Percentiles rank a stretch among this genome's conserved stretches.
Conservation (phyloP, 805 yeast genomes). For the Candida krabiensis region DNA sequence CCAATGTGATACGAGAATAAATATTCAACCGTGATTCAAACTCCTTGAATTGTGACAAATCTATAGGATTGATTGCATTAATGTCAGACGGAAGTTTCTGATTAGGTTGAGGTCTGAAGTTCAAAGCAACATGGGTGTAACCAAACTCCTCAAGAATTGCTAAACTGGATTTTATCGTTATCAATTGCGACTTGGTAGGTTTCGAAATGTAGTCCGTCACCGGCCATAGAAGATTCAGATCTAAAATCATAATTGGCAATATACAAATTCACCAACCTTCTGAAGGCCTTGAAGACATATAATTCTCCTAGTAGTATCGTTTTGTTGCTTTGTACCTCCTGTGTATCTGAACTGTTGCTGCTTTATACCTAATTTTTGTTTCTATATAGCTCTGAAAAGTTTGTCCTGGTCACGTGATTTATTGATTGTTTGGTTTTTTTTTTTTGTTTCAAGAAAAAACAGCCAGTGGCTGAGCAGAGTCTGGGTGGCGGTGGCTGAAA, state of each 20-base stretch:
- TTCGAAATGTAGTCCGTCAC: conserved; percentile 43
- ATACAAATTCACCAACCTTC: conserved; percentile 16
- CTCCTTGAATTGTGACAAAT: conserved; percentile 33
- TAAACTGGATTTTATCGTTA: conserved; percentile 47
- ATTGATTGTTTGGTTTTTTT: too few species aligned
- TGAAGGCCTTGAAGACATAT: too few species aligned
- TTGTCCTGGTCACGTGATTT: too few species aligned
- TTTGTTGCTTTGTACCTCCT: too few species aligned
- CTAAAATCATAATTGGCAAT: conserved; percentile 50
- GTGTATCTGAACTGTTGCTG: too few species aligned
- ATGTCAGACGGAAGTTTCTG: conserved; percentile 51
- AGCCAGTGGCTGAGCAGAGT: too few species aligned
- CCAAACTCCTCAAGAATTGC: conserved; percentile 59
- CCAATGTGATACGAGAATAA: conserved; percentile 72
- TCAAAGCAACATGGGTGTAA: conserved; percentile 76
- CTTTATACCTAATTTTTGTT: too few species aligned
- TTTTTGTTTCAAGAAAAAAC: too few species aligned
- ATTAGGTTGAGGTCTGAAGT: conserved; percentile 47
- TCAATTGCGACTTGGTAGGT: conserved; percentile 43
- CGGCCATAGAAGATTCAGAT: conserved; percentile 77
- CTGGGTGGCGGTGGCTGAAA: too few species aligned
- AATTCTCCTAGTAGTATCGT: too few species aligned
- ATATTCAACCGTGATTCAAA: conserved; percentile 43
- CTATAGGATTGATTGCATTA: conserved; percentile 42
- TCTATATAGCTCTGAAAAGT: too few species aligned